These are phyloP conservation scores for Psilocybe cubensis DNA, from an alignment of 768 basidiomycete species.

Conservation along the genomic window DNA sequence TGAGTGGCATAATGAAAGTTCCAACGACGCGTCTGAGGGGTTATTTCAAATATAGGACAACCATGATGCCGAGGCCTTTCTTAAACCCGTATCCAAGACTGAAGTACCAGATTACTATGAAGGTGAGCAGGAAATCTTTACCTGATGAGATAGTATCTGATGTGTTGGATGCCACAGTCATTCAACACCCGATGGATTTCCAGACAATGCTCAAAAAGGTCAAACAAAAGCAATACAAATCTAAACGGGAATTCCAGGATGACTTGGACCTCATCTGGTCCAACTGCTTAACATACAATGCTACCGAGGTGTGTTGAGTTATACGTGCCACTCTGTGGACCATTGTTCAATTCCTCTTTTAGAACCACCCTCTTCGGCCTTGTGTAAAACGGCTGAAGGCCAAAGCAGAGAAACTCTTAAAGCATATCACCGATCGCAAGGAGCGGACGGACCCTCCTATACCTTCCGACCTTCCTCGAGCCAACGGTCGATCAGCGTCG, in stretches of 20 bases:
- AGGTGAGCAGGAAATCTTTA: slow-evolving; percentile 46
- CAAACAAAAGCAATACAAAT: slow-evolving; percentile 90
- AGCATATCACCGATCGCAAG: slow-evolving; percentile 87
- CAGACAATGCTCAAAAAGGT: slow-evolving; percentile 92
- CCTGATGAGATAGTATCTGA: background rate
- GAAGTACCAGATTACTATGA: slow-evolving; percentile 96
- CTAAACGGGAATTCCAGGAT: slow-evolving; percentile 90
- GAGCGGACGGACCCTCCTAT: slow-evolving; percentile 77
- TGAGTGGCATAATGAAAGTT: slow-evolving; percentile 34
- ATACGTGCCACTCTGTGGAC: background rate
- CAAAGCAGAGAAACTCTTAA: slow-evolving; percentile 86
- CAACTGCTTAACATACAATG: slow-evolving; percentile 93
- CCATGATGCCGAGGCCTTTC: slow-evolving; percentile 91
- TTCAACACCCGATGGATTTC: slow-evolving; percentile 94
- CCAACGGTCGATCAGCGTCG: slow-evolving; percentile 41
- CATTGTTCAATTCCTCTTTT: slow-evolving; percentile 13
- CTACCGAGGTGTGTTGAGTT: slow-evolving; percentile 73
- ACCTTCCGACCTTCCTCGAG: slow-evolving; percentile 46
- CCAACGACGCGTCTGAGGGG: slow-evolving; percentile 23
- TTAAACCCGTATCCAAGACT: slow-evolving; percentile 88
- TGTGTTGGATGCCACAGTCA: slow-evolving; percentile 68
- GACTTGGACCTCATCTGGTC: slow-evolving; percentile 97
- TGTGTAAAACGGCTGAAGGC: slow-evolving; percentile 80
- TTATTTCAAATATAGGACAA: slow-evolving; percentile 59
- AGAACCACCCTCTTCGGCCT: slow-evolving; percentile 89